Base-by-base conservation (phyloP, 345 rosid species). In the Gossypium longicalyx region DNA sequence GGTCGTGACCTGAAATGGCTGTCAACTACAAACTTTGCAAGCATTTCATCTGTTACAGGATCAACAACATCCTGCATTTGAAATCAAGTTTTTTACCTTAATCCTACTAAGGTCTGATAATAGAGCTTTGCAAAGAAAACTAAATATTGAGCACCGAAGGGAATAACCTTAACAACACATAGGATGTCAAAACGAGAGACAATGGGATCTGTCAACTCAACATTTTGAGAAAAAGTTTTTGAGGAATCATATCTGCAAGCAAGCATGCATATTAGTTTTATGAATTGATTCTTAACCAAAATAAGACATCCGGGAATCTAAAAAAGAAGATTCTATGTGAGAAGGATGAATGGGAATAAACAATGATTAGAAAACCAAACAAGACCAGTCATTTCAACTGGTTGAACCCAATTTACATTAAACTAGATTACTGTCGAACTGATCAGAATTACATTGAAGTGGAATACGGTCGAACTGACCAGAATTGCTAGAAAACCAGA, bases 121-220 rank as follows among this genome's bases (percentile, higher is more conserved):
- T 22, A 12, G 38, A 15, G 59, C 13, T 54, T 13, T 59, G 17
- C 17, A 70, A 51, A 8, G 76, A 48, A 78, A 56, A 10, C 4
- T 49, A 38, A 41, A 22, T 49, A 59, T 47, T 2, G 57, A 77
- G 63, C 64, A 17, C 38, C 10, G 27, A 48, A 69, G 74, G 59
- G 45, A 77, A 71, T 34, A 34, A 94, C 98, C 98, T 95, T 95
- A 25, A 95, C 99, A 83, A 95, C 98, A 43, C 99, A 95, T 12
- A 93, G 89, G 59, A 95, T 83, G 79, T 93, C 97, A 41, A 95
- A 95, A 66, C 99, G 97, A 70, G 99, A 95, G 76, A 93, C 45
- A 59, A 95, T 91, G 12, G 99, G 99, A 83, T 95, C 98, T 52
- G 99, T 95, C 86, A 91, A 74, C 84, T 95, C 99, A 19, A 95